Conservation (phyloP, 306 rosid genomes). For the Begonia peltatifolia region DNA sequence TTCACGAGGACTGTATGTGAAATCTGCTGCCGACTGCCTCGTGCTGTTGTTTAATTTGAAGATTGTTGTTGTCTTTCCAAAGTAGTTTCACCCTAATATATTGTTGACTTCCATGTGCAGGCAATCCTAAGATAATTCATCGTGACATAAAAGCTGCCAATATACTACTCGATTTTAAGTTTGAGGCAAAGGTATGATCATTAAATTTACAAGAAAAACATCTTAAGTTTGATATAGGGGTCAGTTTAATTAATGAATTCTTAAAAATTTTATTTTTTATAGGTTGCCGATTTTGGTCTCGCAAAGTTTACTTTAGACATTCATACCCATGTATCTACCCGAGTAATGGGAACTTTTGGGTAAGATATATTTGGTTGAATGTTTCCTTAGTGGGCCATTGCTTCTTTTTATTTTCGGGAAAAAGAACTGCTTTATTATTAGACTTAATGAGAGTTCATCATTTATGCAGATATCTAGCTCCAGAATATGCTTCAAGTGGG, state of each 20-base stretch:
- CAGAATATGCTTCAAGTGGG: constrained; percentile 86
- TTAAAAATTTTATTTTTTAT: background rate
- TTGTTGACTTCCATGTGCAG: constrained; percentile 23
- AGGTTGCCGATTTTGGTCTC: constrained; percentile 93
- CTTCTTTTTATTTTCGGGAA: background rate
- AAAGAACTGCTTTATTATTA: background rate
- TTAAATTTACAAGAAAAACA: too few species aligned
- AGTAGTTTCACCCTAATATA: constrained; percentile 1
- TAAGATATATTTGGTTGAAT: constrained; percentile 8
- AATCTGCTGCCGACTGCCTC: background rate
- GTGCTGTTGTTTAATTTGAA: background rate
- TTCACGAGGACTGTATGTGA: constrained; percentile 83
- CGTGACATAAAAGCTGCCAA: constrained; percentile 84
- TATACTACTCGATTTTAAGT: constrained; percentile 71
- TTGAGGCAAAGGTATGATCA: constrained; percentile 55
- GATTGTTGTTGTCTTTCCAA: too few species aligned
- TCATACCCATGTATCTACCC: constrained; percentile 77
- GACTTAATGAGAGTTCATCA: background rate
- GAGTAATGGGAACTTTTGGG: constrained; percentile 98
- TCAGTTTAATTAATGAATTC: too few species aligned
- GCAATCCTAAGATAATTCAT: constrained; percentile 88
- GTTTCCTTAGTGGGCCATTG: background rate
- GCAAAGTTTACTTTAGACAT: constrained; percentile 63
- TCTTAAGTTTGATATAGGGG: too few species aligned
- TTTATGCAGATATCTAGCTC: constrained; percentile 62